Evolutionary conservation across 1,284 basidiomycete genomes (phyloP), one percentile per base, ranked within the genome.

Genomic region (Heterobasidion parviporum): DNA sequence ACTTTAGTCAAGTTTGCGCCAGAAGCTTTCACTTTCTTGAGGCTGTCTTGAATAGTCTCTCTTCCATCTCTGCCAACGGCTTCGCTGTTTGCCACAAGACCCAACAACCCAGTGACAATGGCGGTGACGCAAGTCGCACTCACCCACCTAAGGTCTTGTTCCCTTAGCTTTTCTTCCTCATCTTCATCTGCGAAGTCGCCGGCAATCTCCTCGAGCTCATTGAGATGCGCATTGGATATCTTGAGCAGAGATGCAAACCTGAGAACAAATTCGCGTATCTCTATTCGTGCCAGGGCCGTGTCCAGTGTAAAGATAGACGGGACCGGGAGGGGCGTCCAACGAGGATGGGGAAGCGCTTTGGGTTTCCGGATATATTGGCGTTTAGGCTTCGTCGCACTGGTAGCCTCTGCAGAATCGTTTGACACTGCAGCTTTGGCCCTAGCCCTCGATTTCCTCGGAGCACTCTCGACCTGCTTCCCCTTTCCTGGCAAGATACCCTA

Each of bases 211-310:
- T 87, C 87, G 9, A 91, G 68, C 61, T 88, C 86, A 54, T 86
- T 83, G 5, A 86, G 64, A 58, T 82, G 74, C 1, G 68, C 60
- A 52, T 79, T 81, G 1, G 78, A 72, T 9, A 88, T 72, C 18
- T 80, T 76, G 59, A 86, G 68, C 8, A 78, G 60, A 32, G 72
- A 68, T 2, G 75, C 73, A 62, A 91, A 91, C 35, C 88, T 77
- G 44, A 87, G 65, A 7, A 80, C 64, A 65, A 89, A 91, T 68
- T 90, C 88, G 57, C 88, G 81, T 52, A 90, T 83, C 61, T 80
- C 73, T 53, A 90, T 78, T 5, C 88, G 81, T 43, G 77, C 72
- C 60, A 85, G 75, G 0, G 77, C 80, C 46, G 81, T 75, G 2
- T 71, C 62, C 34, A 72, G 69, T 10, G 72, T 69, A 6, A 88